A percentile compares a stretch with the other conserved stretches of the same genome.
Conservation (phyloP, 1,139 yeast species). For the Scheffersomyces stambukii region DNA sequence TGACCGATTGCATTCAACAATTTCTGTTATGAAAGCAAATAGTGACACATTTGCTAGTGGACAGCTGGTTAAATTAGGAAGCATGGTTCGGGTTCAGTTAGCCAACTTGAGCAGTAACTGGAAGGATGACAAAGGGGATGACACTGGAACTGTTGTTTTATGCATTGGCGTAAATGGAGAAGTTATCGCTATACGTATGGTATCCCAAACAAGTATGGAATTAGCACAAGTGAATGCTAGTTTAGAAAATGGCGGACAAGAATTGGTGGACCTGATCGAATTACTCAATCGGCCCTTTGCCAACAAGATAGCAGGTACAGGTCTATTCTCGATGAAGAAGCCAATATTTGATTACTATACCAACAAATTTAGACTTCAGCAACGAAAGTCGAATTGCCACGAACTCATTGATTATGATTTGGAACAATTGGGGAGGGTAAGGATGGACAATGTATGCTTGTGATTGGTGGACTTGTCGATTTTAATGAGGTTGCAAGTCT, state of each 20-base stretch:
- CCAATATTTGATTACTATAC: conserved; percentile 31
- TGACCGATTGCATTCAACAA: conserved; percentile 40
- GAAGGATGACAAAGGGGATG: conserved; percentile 14
- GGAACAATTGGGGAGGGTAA: conserved; percentile 22
- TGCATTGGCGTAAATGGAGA: conserved; percentile 52
- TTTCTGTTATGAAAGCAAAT: conserved; percentile 23
- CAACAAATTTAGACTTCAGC: too few species aligned
- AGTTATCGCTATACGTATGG: conserved; percentile 26
- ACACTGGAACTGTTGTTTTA: conserved; percentile 19
- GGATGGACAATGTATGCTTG: conserved; percentile 14
- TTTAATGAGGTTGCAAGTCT: too few species aligned
- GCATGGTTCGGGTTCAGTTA: conserved; percentile 39
- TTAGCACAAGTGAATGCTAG: conserved; percentile 1
- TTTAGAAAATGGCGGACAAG: neutral
- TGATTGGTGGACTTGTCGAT: too few species aligned
- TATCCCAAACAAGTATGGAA: too few species aligned
- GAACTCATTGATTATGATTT: conserved; percentile 34
- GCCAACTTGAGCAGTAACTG: conserved; percentile 33
- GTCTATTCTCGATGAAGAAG: conserved; percentile 32
- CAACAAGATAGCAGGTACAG: conserved; percentile 40
- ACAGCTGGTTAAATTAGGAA: conserved; percentile 21
- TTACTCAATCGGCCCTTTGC: conserved; percentile 32
- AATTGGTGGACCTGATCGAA: conserved; percentile 9
- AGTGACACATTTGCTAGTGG: conserved; percentile 8
- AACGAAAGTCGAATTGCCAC: too few species aligned